These are phyloP conservation scores for Nicotiana sylvestris DNA, from an alignment of 257 asterid genomes.

Conservation along the genomic window DNA sequence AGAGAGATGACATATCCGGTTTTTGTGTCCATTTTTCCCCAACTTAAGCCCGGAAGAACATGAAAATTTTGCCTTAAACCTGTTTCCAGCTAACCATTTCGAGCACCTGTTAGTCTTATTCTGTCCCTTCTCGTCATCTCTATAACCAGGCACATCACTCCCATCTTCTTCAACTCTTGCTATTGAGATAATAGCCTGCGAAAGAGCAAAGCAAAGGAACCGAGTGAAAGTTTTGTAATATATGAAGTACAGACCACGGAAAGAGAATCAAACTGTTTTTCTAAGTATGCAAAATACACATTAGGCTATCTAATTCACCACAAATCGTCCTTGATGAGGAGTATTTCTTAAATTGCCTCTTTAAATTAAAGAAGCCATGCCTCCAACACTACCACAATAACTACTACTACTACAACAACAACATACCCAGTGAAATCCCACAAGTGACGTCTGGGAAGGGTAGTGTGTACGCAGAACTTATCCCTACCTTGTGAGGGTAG, in stretches of 20 bases:
- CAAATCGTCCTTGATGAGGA: not conserved
- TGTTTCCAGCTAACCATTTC: not conserved
- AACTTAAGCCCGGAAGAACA: not conserved
- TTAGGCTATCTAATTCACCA: not conserved
- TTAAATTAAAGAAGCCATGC: not conserved
- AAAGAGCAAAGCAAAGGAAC: not conserved
- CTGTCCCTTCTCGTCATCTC: not conserved
- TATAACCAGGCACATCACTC: not conserved
- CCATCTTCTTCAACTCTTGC: not conserved
- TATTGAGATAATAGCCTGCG: not conserved
- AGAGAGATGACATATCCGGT: not conserved
- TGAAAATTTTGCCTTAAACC: not conserved
- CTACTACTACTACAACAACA: too few relatives aligned
- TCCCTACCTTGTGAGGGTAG: too few relatives aligned
- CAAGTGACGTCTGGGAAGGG: too few relatives aligned
- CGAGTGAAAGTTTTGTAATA: not conserved
- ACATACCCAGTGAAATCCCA: too few relatives aligned
- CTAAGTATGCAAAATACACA: not conserved
- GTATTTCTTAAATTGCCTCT: not conserved
- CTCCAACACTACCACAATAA: not conserved
- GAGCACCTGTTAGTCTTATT: not conserved
- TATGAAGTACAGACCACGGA: not conserved
- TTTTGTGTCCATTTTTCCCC: not conserved
- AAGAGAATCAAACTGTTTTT: not conserved
- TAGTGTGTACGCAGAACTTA: too few relatives aligned